Base-by-base conservation (phyloP, 202 grass and related monocot species). In the Miscanthus sacchariflorus region DNA sequence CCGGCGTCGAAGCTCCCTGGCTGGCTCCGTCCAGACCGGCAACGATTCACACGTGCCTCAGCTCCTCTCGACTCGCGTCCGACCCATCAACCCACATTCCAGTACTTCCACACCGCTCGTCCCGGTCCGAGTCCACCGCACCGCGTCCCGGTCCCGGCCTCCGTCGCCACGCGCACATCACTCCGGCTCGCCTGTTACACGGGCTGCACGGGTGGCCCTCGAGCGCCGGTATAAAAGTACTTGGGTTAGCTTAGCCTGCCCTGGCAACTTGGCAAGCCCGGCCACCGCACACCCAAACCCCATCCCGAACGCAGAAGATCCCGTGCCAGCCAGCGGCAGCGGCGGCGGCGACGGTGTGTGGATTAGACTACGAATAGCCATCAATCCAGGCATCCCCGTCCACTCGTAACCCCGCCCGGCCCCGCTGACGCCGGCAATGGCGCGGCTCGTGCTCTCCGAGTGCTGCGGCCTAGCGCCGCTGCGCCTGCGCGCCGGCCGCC, bases 401-500 rank as follows among this genome's bases (percentile, higher is more conserved):
- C 44, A 9, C 28, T 5, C 71, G 65, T 68, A 68, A 0, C 63
- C 63, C 45, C 44, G 6, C 40, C 15, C 42, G 2, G 6, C 36
- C 11, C 75, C 15, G 11, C 58, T 6, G 45, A 84, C 69, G 76
- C 33, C 72, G 74, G 52, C 43, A 70, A 99, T 99, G 97, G 88
- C 97, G 18, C 91, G 90, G 88, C 90, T 89, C 79, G 76, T 91
- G 84, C 88, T 97, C 66, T 95, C 94, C 77, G 93, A 88, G 76
- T 87, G 91, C 93, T 90, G 87, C 79, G 94, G 93, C 70, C 48
- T 97, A 28, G 83, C 88, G 87, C 94, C 97, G 74, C 86, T 93
- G 19, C 93, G 92, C 35, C 63, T 93, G 82, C 84, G 72, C 70
- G 74, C 63, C 65, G 69, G 82, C 80, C 86, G 84, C 30, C 24